Base-by-base conservation (phyloP, 805 yeast genomes). In the Wickerhamomyces subpelliculosus region DNA sequence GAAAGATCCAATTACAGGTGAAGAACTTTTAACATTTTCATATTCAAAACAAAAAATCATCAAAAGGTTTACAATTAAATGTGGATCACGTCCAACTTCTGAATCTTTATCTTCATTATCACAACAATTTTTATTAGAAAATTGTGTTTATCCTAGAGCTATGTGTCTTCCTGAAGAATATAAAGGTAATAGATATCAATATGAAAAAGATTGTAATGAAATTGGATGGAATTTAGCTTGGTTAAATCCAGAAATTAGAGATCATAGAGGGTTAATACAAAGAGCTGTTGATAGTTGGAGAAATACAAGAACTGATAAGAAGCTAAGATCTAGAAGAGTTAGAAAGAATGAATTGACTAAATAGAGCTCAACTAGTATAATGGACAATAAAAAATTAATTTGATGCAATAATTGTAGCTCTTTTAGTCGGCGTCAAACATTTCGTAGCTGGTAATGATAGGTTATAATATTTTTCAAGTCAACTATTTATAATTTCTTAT, bases 201-300 rank as follows among this genome's bases (percentile, higher is more conserved):
- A 72, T 47, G 78, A 72, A 45, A 61, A 62, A 27, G 65, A 61
- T 32, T 72, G 78, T 54, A 72, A 72, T 45, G 55, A 57, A 21
- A 60, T 72, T 30, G 77, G 75, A 5, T 70, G 76, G 75, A 58
- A 61, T n/a, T 49, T 72, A 23, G 62, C 68, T 6, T 59, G 53
- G 49, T 51, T 60, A 27, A 72, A 72, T 43, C 68, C 72, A 0
- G 58, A 58, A 18, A 54, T 72, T n/a, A 59, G 67, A 20, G 54
- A 54, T 34, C 65, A 66, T 23, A 57, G 73, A 21, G 77, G 77
- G 1, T 50, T 72, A 13, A 61, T 70, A 13, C 77, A 72, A 46
- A 57, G 76, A 23, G 76, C 77, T 1, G 77, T 72, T 13, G 77
- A 71, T 42, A 57, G 67, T 7, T 72, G 73, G 73, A 58, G 77